Percentiles rank a stretch among this genome's conserved stretches.
phyloP scores from a whole-genome alignment of 1,284 basidiomycete genomes.

The Ganoderma sinense region DNA sequence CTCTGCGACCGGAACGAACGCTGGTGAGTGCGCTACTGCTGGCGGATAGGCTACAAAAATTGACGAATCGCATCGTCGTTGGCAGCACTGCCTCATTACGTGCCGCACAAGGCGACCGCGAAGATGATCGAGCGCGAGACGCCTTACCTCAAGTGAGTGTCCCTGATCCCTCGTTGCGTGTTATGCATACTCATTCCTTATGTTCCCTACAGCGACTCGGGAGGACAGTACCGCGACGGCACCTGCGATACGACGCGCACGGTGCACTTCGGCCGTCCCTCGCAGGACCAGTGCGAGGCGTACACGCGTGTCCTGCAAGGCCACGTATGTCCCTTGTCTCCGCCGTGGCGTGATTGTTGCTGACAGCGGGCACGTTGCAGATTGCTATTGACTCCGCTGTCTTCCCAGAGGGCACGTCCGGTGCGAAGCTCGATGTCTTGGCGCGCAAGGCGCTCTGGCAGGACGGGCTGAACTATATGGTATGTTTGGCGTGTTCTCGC shows the following conservation, averaged over 20 bases:
- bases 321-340: slow-evolving; percentile 67
- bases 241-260: slow-evolving; percentile 96
- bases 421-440: slow-evolving; percentile 82
- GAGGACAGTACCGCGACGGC: slow-evolving; percentile 89
- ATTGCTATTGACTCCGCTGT: slow-evolving; percentile 91
- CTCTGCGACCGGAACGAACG: slow-evolving; percentile 90
- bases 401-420: slow-evolving; percentile 90
- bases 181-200: slow-evolving; percentile 20
- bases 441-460: slow-evolving; percentile 89
- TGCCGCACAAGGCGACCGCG: slow-evolving; percentile 77
- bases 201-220: slow-evolving; percentile 72
- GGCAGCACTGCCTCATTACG: slow-evolving; percentile 90
- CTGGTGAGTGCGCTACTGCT: slow-evolving; percentile 48
- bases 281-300: slow-evolving; percentile 84
- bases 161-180: neutral
- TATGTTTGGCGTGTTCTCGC: slow-evolving; percentile 41
- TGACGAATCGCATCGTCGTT: neutral
- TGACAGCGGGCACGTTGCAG: slow-evolving; percentile 45
- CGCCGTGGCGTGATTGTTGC: slow-evolving; percentile 12
- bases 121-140: slow-evolving; percentile 78
- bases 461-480: slow-evolving; percentile 86
- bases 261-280: slow-evolving; percentile 87
- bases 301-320: slow-evolving; percentile 97
- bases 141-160: slow-evolving; percentile 90
- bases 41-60: neutral